Evolutionary conservation across 1,284 basidiomycete species (phyloP), one percentile per base, ranked within the genome.

Genomic region (Mycosarcoma maydis): DNA sequence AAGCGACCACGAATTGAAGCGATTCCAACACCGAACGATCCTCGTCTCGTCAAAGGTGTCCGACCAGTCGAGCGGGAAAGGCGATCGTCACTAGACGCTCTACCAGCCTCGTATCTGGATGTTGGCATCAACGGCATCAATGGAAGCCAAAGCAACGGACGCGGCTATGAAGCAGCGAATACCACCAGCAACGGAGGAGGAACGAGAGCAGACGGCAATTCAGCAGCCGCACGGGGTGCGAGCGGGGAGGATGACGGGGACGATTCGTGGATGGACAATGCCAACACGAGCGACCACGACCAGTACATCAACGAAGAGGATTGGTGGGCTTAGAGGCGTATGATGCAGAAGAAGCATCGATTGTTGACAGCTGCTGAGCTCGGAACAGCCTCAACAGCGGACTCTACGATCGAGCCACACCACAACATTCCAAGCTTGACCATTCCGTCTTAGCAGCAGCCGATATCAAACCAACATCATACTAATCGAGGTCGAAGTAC

Each of bases 231-330:
- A 13, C 32, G 45, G 32, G 45, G 29, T 13, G 36, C 40, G 6
- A 50, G 40, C 11, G 58, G 34, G 10, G 55, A 47, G 4, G 57
- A 47, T 17, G 47, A 44, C 3, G 58, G 58, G 9, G 59, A 56
- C 24, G 53, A 67, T 19, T 56, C 45, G 42, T 69, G 59, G 59
- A 62, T 62, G 45, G 66, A 69, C 36, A 50, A 46, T 16, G 39
- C 51, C 38, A 40, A 57, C 30, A 33, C 43, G 13, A 52, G 38
- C 32, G 66, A 64, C 13, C 56, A 64, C n/a, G 67, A 70, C 2
- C 55, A 47, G 41, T 64, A 60, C 20, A 32, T 60, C 29, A 53
- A 64, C 33, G 67, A 70, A 39, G 67, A 70, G 10, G 60, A 60
- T 3, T 70, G 67, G 67, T 70, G 67, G 67, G 37, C 45, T 10